A percentile compares a stretch with the other conserved stretches of the same genome.
phyloP scores from a whole-genome alignment of 352 stramenopile genomes.

The Phytophthora pini region DNA sequence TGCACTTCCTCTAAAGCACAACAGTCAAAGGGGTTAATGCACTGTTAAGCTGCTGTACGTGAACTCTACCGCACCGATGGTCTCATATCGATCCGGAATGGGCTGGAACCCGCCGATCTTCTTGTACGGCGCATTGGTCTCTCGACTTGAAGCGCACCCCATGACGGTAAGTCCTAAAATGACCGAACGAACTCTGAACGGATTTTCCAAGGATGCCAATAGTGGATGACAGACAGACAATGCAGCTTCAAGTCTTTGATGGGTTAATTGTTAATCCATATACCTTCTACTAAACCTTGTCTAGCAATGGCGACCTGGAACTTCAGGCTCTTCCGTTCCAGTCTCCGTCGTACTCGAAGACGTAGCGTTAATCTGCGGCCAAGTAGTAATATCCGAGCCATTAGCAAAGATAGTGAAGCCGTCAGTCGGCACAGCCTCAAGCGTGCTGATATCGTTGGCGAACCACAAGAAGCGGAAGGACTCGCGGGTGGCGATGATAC shows the following conservation, averaged over 20 bases:
- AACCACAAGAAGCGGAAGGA: conserved; percentile 58
- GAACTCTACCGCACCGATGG: conserved; percentile 38
- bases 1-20: conserved; percentile 46
- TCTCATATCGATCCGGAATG: conserved; percentile 70
- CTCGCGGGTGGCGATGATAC: conserved; percentile 52
- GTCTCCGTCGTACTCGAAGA: conserved; percentile 2
- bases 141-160: conserved; percentile 32
- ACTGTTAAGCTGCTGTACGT: not conserved
- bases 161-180: conserved; percentile 28
- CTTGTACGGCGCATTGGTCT: not conserved
- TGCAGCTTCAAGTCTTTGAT: conserved; percentile 14
- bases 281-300: not conserved
- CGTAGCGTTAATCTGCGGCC: conserved; percentile 34
- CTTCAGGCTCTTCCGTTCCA: conserved; percentile 13
- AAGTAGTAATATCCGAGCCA: conserved; percentile 41
- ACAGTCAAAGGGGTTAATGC: conserved; percentile 3
- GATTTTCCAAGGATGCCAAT: conserved; percentile 9
- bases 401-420: conserved; percentile 59
- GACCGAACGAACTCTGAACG: conserved; percentile 14
- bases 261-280: not conserved
- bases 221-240: conserved; percentile 1
- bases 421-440: conserved; percentile 45
- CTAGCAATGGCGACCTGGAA: conserved; percentile 21
- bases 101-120: conserved; percentile 38
- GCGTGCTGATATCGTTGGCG: conserved; percentile 45